Base-by-base conservation (phyloP, 371 early-diverging fungal genomes). In the Capillidium heterosporum region DNA sequence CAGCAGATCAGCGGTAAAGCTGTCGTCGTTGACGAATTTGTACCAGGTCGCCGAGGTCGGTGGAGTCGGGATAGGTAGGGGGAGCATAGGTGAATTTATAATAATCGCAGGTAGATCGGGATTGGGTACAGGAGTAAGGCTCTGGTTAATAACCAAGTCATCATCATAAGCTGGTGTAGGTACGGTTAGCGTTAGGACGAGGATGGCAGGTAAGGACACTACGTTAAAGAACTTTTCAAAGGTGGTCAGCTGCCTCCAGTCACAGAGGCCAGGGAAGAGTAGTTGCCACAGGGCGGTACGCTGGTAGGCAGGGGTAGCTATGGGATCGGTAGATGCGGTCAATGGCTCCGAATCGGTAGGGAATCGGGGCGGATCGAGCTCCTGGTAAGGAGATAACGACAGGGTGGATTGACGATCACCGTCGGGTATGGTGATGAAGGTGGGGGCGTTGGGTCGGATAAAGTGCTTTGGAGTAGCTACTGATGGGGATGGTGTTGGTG, bases 261-360 rank as follows among this genome's bases (percentile, higher is more conserved):
- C 70, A 8, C 60, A 39, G 5, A 79, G 57, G 0, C 73, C 71
- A 4, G 82, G 82, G 50, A 81, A 79, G n/a, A 79, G 61, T 32
- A 61, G 56, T 15, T 32, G 7, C 17, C 15, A 40, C 11, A 53
- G 26, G 8, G 29, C 29, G 23, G 49, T 31, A 27, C 27, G 26
- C 27, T 48, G 11, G 13, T 10, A 24, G 10, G 23, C n/a, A 11
- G 44, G 23, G n/a, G 15, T 44, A 11, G 5, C 44, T 13, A 19
- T 5, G 11, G 5, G 5, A 44, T 19, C 44, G 23, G 15, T 44
- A 44, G 23, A 13, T 44, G 23, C 5, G 5, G 23, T 21, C 3
- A 21, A 3, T n/a, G 44, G 44, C n/a, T 44, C 44, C 4, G 44
- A 44, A 19, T 44, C 44, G 23, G 15, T 4, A 19, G 15, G 44